Conservation (phyloP, 805 yeast species). For the Starmera quercuum region DNA sequence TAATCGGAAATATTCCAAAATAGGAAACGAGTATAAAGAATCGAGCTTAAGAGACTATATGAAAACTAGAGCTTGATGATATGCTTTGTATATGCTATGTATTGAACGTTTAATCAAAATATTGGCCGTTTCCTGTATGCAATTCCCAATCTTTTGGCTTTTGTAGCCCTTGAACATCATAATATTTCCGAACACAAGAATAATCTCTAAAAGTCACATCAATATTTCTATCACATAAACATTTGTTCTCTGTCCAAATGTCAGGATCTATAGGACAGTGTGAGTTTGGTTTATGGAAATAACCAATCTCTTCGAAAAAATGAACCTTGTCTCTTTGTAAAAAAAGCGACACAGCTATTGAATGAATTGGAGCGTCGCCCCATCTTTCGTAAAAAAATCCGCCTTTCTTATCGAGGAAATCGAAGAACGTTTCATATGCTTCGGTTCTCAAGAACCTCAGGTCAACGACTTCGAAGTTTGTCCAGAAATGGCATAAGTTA, state of each 20-base stretch:
- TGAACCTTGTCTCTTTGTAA: conserved; percentile 59
- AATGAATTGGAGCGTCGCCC: conserved; percentile 90
- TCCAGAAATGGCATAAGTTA: conserved; percentile 89
- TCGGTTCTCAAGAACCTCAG: conserved; percentile 68
- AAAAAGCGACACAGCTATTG: conserved; percentile 75
- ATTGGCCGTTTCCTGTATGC: too few relatives aligned
- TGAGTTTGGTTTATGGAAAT: conserved; percentile 68
- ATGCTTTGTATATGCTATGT: too few relatives aligned
- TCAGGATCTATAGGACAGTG: conserved; percentile 62
- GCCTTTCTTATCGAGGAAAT: conserved; percentile 62
- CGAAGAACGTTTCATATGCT: conserved; percentile 63
- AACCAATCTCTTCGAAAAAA: conserved; percentile 74
- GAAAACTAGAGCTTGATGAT: too few relatives aligned
- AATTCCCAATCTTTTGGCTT: conserved; percentile 64
- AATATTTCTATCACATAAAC: conserved; percentile 56
- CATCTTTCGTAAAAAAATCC: conserved; percentile 88
- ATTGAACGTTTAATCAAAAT: too few relatives aligned
- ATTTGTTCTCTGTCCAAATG: conserved; percentile 45
- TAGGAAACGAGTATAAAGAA: too few relatives aligned
- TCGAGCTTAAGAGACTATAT: too few relatives aligned
- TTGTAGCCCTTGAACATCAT: conserved; percentile 38
- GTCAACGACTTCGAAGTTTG: conserved; percentile 80
- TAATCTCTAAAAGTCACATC: conserved; percentile 70
- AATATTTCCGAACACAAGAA: conserved; percentile 58
- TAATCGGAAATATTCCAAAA: too few relatives aligned